Base-by-base conservation (phyloP, 371 early-diverging fungal species). In the Umbelopsis sp. region DNA sequence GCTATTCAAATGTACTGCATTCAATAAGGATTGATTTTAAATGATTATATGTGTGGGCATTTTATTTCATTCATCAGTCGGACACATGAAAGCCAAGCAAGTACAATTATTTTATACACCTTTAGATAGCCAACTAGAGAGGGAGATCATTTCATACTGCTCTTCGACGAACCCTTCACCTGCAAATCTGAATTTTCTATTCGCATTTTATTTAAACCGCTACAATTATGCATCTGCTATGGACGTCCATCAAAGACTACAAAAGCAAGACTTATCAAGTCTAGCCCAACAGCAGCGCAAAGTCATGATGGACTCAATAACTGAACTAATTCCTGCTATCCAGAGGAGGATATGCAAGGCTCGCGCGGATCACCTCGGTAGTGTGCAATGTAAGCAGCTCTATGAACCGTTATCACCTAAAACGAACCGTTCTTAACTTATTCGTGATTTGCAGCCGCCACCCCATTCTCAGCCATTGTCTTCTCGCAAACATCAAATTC, bases 261-360 rank as follows among this genome's bases (percentile, higher is more conserved):
- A 3, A 14, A 29, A 57, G 18, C 18, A 35, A 35, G 57, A 57
- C 29, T 2, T 3, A 7, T 11, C 35, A 18, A 35, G 35, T 7
- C 35, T 35, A 16, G 57, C 18, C 11, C 29, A 18, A n/a, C 57
- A 57, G 29, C 57, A 57, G 29, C 57, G 57, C 29, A 57, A 57
- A 18, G 57, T 57, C 35, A 57, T 57, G 6, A 35, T 35, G 12
- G 57, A 57, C 6, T 57, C 37, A 4, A n/a, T 35, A 18, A 32
- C 18, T 35, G 29, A 35, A 4, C 57, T 57, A 5, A 32, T 57
- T 10, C 37, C 57, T 14, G 7, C 32, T 35, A 57, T 57, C 18
- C 57, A 57, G n/a, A 29, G 14, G 18, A 57, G 11, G 32, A 1
- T 57, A 16, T 29, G 29, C 6, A 6, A 18, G 32, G 3, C 35